Percentiles rank a stretch among this genome's conserved stretches.
phyloP scores from a whole-genome alignment of 2,329 filamentous ascomycete genomes.

The Aspergillus sp. region DNA sequence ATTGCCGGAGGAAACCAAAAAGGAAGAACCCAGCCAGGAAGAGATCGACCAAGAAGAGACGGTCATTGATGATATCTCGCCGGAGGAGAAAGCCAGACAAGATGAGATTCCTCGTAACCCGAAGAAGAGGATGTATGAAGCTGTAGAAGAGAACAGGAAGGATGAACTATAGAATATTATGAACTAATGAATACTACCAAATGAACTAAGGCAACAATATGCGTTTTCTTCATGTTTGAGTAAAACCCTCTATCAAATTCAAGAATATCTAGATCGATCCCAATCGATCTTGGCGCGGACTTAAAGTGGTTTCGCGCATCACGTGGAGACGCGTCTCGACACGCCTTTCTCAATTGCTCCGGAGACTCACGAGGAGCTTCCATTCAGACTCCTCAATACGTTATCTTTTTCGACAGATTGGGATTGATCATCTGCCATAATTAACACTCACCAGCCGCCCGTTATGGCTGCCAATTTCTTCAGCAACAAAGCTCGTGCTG shows the following conservation, averaged over 20 bases:
- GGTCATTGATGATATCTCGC: constrained; percentile 29
- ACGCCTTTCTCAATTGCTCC: not conserved
- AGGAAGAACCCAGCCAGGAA: too few species aligned
- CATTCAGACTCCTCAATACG: not conserved
- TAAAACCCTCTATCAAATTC: too few species aligned
- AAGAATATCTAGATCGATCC: too few species aligned
- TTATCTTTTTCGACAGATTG: too few species aligned
- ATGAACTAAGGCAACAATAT: too few species aligned
- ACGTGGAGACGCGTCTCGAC: constrained; percentile 1
- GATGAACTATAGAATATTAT: constrained; percentile 17
- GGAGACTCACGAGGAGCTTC: not conserved
- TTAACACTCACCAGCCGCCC: not conserved
- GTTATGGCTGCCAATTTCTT: constrained; percentile 79
- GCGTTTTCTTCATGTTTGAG: too few species aligned
- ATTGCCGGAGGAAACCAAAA: too few species aligned
- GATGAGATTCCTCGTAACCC: constrained; percentile 40
- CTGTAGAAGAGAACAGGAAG: constrained; percentile 49
- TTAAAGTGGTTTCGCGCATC: not conserved
- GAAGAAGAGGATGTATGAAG: constrained; percentile 66
- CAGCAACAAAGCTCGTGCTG: constrained; percentile 80
- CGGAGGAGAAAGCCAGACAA: constrained; percentile 30
- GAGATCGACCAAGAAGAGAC: too few species aligned
- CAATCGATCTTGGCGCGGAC: too few species aligned
- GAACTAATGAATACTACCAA: too few species aligned
- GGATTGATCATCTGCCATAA: too few species aligned